Evolutionary conservation across 208 protist species (phyloP), one percentile per base, ranked within the genome.

Genomic region (Porcisia hertigi): DNA sequence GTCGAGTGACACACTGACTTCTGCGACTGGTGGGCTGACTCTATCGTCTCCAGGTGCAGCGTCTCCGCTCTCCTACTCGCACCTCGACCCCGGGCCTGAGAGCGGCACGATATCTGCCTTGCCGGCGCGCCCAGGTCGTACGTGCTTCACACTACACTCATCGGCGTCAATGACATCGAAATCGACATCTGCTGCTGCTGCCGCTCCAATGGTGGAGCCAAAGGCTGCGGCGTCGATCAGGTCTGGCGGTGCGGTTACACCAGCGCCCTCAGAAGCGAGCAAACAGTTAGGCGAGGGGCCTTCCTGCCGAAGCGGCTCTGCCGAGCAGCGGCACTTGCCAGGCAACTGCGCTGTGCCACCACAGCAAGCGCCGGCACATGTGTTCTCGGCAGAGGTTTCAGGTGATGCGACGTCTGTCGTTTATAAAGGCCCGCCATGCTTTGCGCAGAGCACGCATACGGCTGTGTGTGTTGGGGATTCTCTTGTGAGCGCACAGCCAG

Each of bases 121-220:
- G 43, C 25, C 77, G 1, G 67, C 41, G 25, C 78, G 78, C 25
- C 62, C 67, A 49, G 73, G 59, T 36, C 65, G 78, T 25, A 82
- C 78, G 14, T 82, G 78, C 66, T 82, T 82, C 55, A 82, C 66
- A 9, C 47, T 82, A 16, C 69, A 60, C 45, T 77, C 72, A 36
- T 8, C 7, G n/a, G 57, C 7, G 39, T n/a, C 36, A 16, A 57
- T 20, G 47, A 23, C 66, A 20, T n/a, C n/a, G 49, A 65, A 25
- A 67, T 9, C 30, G 18, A 20, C 52, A 34, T 63, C 20, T 41
- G 36, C 47, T 58, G 66, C 47, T 18, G 43, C 43, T 9, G 43
- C 45, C 41, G 36, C n/a, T 2, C 2, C 66, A 71, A 12, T n/a
- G 41, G 63, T 34, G 9, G 41, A 67, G 63, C 41, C 63, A 7